Percentiles rank a stretch among this genome's conserved stretches.
Conservation (phyloP, 164 flowering plant species). For the Platanus orientalis region DNA sequence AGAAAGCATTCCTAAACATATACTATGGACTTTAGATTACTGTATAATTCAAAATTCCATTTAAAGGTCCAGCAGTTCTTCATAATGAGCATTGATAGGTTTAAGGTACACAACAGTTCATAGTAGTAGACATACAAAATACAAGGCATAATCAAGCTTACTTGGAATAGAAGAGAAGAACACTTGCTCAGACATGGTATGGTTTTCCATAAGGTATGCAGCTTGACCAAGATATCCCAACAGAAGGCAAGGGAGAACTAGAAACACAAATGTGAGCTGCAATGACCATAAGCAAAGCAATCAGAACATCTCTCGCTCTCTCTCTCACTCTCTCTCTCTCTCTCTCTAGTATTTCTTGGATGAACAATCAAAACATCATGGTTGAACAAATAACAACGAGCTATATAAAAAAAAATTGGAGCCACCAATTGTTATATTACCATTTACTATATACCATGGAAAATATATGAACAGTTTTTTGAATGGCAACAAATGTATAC, state of each 20-base stretch:
- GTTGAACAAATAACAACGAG: too few relatives aligned
- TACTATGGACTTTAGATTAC: too few relatives aligned
- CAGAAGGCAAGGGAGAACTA: slow-evolving; percentile 91
- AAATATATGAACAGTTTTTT: not conserved
- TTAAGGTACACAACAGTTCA: too few relatives aligned
- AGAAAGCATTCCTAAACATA: too few relatives aligned
- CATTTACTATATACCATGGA: not conserved
- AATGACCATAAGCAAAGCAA: slow-evolving; percentile 15
- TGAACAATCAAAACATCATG: too few relatives aligned
- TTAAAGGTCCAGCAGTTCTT: too few relatives aligned
- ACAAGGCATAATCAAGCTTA: slow-evolving; percentile 26
- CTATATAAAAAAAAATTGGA: too few relatives aligned
- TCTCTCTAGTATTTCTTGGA: too few relatives aligned
- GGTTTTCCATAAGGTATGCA: slow-evolving; percentile 87
- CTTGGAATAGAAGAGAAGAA: slow-evolving; percentile 90
- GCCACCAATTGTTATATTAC: not conserved
- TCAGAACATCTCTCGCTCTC: not conserved
- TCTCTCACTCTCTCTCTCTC: too few relatives aligned
- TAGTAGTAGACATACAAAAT: not conserved
- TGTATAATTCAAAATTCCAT: too few relatives aligned
- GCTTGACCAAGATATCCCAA: slow-evolving; percentile 99
- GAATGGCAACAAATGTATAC: not conserved
- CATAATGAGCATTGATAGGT: too few relatives aligned
- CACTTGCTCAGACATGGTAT: slow-evolving; percentile 39
- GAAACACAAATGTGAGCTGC: slow-evolving; percentile 92